Evolutionary conservation across 306 rosid species (phyloP), one percentile per base, ranked within the genome.

Genomic region (Sophora flavescens): DNA sequence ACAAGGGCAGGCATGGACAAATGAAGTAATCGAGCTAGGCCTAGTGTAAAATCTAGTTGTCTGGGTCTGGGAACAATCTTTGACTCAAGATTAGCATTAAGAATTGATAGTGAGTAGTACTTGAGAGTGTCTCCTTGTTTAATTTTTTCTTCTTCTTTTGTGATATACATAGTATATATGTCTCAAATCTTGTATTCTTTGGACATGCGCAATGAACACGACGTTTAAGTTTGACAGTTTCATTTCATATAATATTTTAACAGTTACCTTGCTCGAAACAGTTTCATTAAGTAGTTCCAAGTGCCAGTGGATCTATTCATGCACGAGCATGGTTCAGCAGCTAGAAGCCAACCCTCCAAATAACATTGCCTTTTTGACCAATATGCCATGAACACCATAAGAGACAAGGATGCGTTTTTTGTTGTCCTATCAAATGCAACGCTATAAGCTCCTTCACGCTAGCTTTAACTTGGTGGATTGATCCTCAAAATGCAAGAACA

Each of bases 161-260:
- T 87, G 87, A 83, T 86, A 83, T 86, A 82, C 84, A 64, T 86
- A 79, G 90, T 86, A 79, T 78, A 83, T 89, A 85, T 83, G 83
- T 84, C 82, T 75, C 62, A 72, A 68, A 68, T 84, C 85, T 44
- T 86, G 89, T 90, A 93, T 91, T 93, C 89, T 90, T 93, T 91
- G 74, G 86, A 88, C 93, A 68, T 54, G 26, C 72, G 61, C 84
- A 82, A 61, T 84, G 82, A 88, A 83, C 85, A 90, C 81, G 81
- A 83, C 22, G 22, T 77, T 87, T 87, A 82, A 81, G 73, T 76
- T 85, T 79, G 70, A 79, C 87, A 80, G 75, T 83, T 58, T 60
- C 66, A 63, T 82, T 30, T 30, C 2, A 30, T 30, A 71, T 64
- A 69, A 76, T 68, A 76, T 45, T 28, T 57, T 75, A 75, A 30